Conservation (phyloP, 2,329 filamentous ascomycete species). For the Metarhizium album region DNA sequence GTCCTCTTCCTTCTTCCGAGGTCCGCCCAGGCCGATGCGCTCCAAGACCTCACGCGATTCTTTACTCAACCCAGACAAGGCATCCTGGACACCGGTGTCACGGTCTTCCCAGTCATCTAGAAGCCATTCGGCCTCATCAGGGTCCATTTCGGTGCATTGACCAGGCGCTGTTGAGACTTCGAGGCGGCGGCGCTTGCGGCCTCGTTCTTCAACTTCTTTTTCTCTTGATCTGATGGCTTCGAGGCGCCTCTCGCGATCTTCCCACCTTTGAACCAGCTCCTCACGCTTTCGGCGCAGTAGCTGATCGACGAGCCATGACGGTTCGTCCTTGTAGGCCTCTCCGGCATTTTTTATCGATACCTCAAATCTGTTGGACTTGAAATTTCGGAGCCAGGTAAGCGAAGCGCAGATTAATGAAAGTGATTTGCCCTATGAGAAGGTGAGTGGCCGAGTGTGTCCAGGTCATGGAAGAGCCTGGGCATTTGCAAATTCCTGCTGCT, state of each 20-base stretch:
- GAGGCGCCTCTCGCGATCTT: conserved; percentile 64
- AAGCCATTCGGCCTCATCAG: conserved; percentile 60
- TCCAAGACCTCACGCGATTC: conserved; percentile 67
- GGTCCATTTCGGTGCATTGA: conserved; percentile 16
- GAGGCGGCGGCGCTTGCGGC: conserved; percentile 34
- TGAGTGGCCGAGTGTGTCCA: neutral
- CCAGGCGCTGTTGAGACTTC: conserved; percentile 21
- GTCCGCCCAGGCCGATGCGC: conserved; percentile 42
- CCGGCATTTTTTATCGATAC: conserved; percentile 35
- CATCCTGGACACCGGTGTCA: conserved; percentile 22
- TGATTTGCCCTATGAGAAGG: conserved; percentile 64
- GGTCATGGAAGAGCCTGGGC: neutral
- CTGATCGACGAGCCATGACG: conserved; percentile 75
- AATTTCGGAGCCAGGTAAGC: conserved; percentile 79
- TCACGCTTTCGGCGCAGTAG: conserved; percentile 57
- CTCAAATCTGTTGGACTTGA: conserved; percentile 55
- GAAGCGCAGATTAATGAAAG: conserved; percentile 82
- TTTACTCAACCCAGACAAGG: conserved; percentile 52
- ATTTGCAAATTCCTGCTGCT: neutral
- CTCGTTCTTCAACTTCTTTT: conserved; percentile 42
- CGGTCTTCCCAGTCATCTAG: conserved; percentile 58
- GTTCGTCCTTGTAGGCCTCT: conserved; percentile 51
- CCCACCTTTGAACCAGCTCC: conserved; percentile 54
- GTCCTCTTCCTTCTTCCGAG: conserved; percentile 25
- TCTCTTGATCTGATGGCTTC: conserved; percentile 54